Percentiles rank a stretch among this genome's conserved stretches.
phyloP scores from a whole-genome alignment of 2,329 filamentous ascomycete species.

The Ploettnerulaceae sp. region DNA sequence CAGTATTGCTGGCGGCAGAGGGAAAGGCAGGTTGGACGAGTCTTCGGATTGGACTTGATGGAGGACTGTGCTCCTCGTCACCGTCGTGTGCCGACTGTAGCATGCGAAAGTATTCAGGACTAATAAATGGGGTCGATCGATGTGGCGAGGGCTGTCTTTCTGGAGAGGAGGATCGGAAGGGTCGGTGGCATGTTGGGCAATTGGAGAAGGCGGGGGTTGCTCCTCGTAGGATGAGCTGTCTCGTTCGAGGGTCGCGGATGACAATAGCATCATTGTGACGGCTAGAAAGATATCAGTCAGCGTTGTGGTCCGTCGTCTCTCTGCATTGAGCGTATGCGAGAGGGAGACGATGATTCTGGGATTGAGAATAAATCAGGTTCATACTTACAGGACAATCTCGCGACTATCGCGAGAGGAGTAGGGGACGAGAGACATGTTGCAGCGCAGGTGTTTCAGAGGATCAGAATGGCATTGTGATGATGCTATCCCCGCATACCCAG shows the following conservation, averaged over 20 bases:
- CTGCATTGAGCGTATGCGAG: not conserved
- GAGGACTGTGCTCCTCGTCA: constrained; percentile 40
- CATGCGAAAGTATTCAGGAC: constrained; percentile 94
- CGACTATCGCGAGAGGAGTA: constrained; percentile 69
- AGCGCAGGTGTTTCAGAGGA: not conserved
- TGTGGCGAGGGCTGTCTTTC: constrained; percentile 43
- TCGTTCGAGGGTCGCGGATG: constrained; percentile 79
- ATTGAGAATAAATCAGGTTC: not conserved
- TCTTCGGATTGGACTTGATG: constrained; percentile 51
- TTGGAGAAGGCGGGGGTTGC: constrained; percentile 53
- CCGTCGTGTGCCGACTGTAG: constrained; percentile 55
- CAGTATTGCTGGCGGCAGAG: constrained; percentile 22
- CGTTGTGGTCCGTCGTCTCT: constrained; percentile 1
- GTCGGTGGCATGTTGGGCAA: constrained; percentile 56
- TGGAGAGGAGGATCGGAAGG: constrained; percentile 43
- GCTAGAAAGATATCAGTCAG: constrained; percentile 43
- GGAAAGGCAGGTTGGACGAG: constrained; percentile 32
- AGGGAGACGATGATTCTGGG: not conserved
- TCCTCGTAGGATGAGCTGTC: constrained; percentile 76
- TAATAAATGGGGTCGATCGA: constrained; percentile 61
- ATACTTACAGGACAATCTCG: constrained; percentile 73
- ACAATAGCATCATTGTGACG: constrained; percentile 92
- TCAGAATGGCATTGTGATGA: constrained; percentile 3
- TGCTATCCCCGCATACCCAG: not conserved
- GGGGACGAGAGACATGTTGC: constrained; percentile 64